Conservation (phyloP, 106 monocot species). For the Vanilla planifolia region DNA sequence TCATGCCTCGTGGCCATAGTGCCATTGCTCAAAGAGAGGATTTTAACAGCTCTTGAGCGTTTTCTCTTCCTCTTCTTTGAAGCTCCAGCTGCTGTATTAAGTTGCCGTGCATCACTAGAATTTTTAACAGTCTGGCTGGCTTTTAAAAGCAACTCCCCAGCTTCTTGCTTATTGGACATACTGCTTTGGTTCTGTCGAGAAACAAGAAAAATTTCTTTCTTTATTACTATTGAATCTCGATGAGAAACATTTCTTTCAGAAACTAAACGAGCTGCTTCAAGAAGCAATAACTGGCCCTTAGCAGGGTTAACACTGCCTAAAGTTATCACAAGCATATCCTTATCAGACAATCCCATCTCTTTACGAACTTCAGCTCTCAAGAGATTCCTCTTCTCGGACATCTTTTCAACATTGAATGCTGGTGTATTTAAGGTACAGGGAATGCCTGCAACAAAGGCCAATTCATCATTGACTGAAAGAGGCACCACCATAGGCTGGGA, state of each 20-base stretch:
- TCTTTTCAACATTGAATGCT: slow-evolving; percentile 51
- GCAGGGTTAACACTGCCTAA: slow-evolving; percentile 86
- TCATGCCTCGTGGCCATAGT: slow-evolving; percentile 7
- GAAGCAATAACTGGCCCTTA: slow-evolving; percentile 76
- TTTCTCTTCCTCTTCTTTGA: slow-evolving; percentile 36
- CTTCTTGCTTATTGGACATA: slow-evolving; percentile 6
- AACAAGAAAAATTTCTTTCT: slow-evolving; percentile 25
- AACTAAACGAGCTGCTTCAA: slow-evolving; percentile 71
- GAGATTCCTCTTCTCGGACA: slow-evolving; percentile 52
- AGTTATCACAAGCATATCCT: slow-evolving; percentile 77
- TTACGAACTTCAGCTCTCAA: slow-evolving; percentile 64
- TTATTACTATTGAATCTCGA: slow-evolving; percentile 19
- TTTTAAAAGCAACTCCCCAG: slow-evolving; percentile 6
- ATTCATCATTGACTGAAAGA: slow-evolving; percentile 90
- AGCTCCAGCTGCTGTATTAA: slow-evolving; percentile 1
- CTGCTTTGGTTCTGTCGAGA: slow-evolving; percentile 24
- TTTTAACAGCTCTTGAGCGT: slow-evolving; percentile 16
- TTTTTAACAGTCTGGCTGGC: slow-evolving; percentile 21
- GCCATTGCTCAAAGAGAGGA: slow-evolving; percentile 5
- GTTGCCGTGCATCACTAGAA: slow-evolving; percentile 13
- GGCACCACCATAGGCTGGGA: slow-evolving; percentile 60
- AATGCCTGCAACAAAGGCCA: slow-evolving; percentile 83
- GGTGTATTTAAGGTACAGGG: slow-evolving; percentile 63
- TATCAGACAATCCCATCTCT: slow-evolving; percentile 78
- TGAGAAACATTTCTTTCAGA: slow-evolving; percentile 36